Percentiles rank a stretch among this genome's conserved stretches.
These are phyloP conservation scores for Pinus tabuliformis DNA, from an alignment of 75 land plant species.

Conservation along the genomic window DNA sequence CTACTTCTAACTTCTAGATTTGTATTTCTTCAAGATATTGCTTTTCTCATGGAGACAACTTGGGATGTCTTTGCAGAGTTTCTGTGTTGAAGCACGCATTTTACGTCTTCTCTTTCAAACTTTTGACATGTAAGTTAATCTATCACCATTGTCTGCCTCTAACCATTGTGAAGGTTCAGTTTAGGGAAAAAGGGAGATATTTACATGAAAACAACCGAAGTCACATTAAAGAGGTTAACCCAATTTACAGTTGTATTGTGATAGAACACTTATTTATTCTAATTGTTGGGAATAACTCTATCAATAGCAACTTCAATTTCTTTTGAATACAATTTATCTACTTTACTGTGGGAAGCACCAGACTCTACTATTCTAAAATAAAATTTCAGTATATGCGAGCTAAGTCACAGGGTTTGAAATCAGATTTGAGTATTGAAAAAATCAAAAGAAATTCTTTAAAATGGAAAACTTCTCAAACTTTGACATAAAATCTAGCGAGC, in stretches of 20 bases:
- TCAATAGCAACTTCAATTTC: constrained; percentile 1
- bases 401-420: too few relatives aligned
- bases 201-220: background rate
- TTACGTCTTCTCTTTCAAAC: constrained; percentile 87
- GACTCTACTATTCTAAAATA: background rate
- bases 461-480: too few relatives aligned
- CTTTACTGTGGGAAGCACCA: background rate
- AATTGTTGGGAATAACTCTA: too few relatives aligned
- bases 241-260: background rate
- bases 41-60: background rate
- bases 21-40: background rate
- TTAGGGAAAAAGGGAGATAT: background rate
- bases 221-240: background rate
- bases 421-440: too few relatives aligned
- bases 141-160: background rate
- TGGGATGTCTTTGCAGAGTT: constrained; percentile 62
- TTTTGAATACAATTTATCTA: background rate
- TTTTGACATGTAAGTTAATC: constrained; percentile 84
- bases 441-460: too few relatives aligned
- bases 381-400: background rate
- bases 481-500: too few relatives aligned
- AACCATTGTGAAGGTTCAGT: too few relatives aligned
- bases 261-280: too few relatives aligned
- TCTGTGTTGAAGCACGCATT: constrained; percentile 95
- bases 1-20: constrained; percentile 2